Evolutionary conservation across 768 basidiomycete genomes (phyloP).

Genomic region (Psilocybe sp.): DNA sequence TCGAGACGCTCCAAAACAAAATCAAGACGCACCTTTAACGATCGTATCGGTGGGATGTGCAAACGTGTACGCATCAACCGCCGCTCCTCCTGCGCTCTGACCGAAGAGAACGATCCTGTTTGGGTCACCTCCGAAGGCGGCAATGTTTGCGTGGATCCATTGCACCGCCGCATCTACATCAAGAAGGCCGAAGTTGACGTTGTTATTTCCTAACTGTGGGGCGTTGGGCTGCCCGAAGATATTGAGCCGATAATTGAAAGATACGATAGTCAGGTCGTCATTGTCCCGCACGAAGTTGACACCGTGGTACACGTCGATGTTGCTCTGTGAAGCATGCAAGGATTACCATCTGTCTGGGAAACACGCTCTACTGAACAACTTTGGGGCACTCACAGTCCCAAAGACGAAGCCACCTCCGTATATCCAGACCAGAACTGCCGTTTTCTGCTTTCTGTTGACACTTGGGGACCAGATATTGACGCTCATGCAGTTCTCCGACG

Average conservation of each 20-base stretch:
- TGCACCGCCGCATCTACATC: conserved; percentile 36
- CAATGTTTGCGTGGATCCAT: conserved; percentile 47
- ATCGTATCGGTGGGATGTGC: conserved; percentile 31
- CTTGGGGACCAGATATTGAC: conserved; percentile 38
- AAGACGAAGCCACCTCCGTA: conserved; percentile 34
- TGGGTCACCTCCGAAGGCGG: conserved; percentile 39
- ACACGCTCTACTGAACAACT: neutral
- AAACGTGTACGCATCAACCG: conserved; percentile 31
- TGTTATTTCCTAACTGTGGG: conserved; percentile 26
- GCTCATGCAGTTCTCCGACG: conserved; percentile 32
- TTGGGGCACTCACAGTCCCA: conserved; percentile 25
- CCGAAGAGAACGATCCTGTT: conserved; percentile 33
- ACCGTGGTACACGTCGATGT: conserved; percentile 23
- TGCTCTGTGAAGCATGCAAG: conserved; percentile 18
- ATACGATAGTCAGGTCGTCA: conserved; percentile 32
- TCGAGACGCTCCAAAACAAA: neutral
- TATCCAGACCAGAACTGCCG: conserved; percentile 33
- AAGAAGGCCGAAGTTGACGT: conserved; percentile 34
- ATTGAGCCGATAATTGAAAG: conserved; percentile 36
- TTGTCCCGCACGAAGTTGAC: conserved; percentile 27
- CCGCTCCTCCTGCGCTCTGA: conserved; percentile 32
- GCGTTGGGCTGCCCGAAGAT: conserved; percentile 38
- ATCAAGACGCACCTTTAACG: conserved; percentile 18
- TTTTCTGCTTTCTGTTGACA: conserved; percentile 23
- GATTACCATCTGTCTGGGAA: neutral